Evolutionary conservation across 2,329 filamentous ascomycete genomes (phyloP), one percentile per base, ranked within the genome.

Genomic region (Ophiostoma pallidulum): DNA sequence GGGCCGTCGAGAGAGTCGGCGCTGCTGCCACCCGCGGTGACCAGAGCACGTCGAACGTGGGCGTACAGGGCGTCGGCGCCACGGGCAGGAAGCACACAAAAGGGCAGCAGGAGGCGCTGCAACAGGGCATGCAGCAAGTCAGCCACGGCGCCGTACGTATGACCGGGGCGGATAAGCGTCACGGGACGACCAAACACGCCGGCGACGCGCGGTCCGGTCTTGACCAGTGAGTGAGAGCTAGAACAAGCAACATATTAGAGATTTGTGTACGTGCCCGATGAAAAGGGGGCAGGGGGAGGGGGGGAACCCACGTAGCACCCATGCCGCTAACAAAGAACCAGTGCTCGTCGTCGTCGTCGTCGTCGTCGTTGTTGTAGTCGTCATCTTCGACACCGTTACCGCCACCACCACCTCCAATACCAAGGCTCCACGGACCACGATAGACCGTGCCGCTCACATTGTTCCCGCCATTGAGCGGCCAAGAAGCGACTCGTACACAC

Each of bases 101-200:
- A 36, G 16, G 65, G 46, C 8, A 60, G 47, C 20, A 62, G 49
- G 16, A 58, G 64, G 4, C 63, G 59, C 47, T 62, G 62, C 4
- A 66, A 39, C 33, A 63, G 54, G n/a, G 58, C 50, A 16, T 53
- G 62, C 36, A 75, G 54, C 20, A 76, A 59, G 56, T 79, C 76
- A 54, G 77, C 71, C 31, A 73, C 65, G 3, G 73, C 64, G 51
- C 78, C 76, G 26, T 73, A 66, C 9, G 75, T 68, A 26, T 66
- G 64, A 1, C 40, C 42, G 49, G 67, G 63, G 51, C 75, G 70
- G 39, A 77, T 71, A 58, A 71, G 72, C 37, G 67, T 72, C 52
- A 78, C 67, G 40, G 65, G 59, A 9, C 62, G 58, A 37, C 59
- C 58, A 51, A 69, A 67, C 4, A 66, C 60, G 16, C 56, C 59